Evolutionary conservation across 176 grass and related monocot species (phyloP).

Genomic region (Zea luxurians): DNA sequence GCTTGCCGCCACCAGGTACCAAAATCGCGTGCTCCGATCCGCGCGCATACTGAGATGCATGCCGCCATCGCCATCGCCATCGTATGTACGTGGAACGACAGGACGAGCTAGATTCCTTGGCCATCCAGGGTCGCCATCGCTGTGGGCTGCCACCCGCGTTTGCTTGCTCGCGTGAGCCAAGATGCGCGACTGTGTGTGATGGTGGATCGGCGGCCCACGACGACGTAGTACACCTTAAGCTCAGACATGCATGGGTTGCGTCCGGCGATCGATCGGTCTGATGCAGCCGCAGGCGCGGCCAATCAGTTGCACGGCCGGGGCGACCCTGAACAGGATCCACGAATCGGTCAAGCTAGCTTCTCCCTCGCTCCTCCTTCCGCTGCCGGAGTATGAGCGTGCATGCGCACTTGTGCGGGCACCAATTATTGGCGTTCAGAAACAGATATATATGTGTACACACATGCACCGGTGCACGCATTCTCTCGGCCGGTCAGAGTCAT

Average conservation of each 20-base stretch:
- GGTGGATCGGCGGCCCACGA: too few relatives aligned
- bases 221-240: too few relatives aligned
- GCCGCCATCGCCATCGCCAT: background rate
- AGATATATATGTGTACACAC: background rate
- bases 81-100: background rate
- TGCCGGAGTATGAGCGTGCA: background rate
- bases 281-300: background rate
- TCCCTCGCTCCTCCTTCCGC: background rate
- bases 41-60: background rate
- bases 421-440: background rate
- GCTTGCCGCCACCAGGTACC: too few relatives aligned
- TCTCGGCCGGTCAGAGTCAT: background rate
- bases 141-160: background rate
- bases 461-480: background rate
- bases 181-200: too few relatives aligned
- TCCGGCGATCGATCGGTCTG: background rate
- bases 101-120: background rate
- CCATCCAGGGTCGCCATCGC: background rate
- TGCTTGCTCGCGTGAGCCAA: background rate
- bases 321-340: background rate
- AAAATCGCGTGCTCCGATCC: background rate
- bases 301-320: background rate
- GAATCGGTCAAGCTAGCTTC: background rate
- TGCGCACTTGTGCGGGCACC: background rate
- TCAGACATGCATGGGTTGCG: too few relatives aligned